Conservation (phyloP, 495 filamentous ascomycete genomes). For the Ramalina intermedia region DNA sequence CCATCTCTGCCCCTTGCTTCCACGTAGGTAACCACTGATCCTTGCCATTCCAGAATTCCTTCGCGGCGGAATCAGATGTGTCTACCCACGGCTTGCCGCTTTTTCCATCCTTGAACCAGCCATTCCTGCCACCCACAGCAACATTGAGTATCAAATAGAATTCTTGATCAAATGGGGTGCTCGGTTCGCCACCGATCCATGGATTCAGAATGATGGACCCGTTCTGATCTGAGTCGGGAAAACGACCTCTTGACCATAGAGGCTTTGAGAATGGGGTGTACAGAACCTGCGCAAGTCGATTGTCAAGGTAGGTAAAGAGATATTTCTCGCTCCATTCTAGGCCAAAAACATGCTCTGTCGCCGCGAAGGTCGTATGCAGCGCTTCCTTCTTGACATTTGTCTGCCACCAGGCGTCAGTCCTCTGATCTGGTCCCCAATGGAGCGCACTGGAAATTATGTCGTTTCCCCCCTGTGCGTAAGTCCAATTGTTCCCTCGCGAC, state of each 20-base stretch:
- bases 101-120: slow-evolving; percentile 63
- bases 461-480: slow-evolving; percentile 61
- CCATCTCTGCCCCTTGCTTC: slow-evolving; percentile 49
- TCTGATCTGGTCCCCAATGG: slow-evolving; percentile 48
- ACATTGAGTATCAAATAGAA: slow-evolving; percentile 78
- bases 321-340: slow-evolving; percentile 83
- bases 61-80: slow-evolving; percentile 42
- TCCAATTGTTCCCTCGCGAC: slow-evolving; percentile 64
- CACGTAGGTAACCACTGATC: slow-evolving; percentile 64
- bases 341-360: slow-evolving; percentile 50
- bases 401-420: slow-evolving; percentile 33
- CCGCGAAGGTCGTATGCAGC: slow-evolving; percentile 62
- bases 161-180: slow-evolving; percentile 60
- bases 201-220: slow-evolving; percentile 51
- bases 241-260: slow-evolving; percentile 61
- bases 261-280: slow-evolving; percentile 61
- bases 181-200: slow-evolving; percentile 43
- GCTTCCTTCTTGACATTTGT: slow-evolving; percentile 39
- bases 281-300: slow-evolving; percentile 60
- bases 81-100: slow-evolving; percentile 73
- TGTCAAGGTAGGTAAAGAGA: slow-evolving; percentile 75
- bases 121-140: slow-evolving; percentile 70
- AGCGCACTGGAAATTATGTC: slow-evolving; percentile 68
- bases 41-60: slow-evolving; percentile 58
- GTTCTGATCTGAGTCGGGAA: slow-evolving; percentile 52